Conservation (phyloP, 2,329 filamentous ascomycete genomes). For the Colletotrichum aenigma region DNA sequence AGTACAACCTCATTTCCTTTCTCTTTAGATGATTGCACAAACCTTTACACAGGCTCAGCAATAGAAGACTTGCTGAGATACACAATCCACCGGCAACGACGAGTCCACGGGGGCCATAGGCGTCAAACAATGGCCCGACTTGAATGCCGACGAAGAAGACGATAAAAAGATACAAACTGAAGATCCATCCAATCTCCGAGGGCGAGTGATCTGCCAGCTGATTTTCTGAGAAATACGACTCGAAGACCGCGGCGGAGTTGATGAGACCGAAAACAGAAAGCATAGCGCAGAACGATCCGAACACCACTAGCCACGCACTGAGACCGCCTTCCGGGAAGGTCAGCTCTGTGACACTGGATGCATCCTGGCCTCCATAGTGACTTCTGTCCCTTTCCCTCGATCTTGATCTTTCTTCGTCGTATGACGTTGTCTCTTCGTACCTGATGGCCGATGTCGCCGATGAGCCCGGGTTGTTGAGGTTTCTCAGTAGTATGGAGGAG, state of each 20-base stretch:
- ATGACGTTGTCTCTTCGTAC: background rate
- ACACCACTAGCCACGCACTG: slow-evolving; percentile 75
- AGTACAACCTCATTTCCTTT: no score
- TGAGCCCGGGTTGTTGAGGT: background rate
- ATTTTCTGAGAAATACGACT: slow-evolving; percentile 75
- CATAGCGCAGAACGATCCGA: slow-evolving; percentile 78
- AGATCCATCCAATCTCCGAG: slow-evolving; percentile 83
- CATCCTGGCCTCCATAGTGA: background rate
- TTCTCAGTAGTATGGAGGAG: background rate
- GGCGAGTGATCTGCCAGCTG: slow-evolving; percentile 72
- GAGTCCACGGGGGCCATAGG: slow-evolving; percentile 71
- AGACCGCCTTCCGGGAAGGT: slow-evolving; percentile 71
- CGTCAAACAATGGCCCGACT: slow-evolving; percentile 82
- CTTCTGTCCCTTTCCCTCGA: background rate
- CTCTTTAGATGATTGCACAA: slow-evolving; percentile 7
- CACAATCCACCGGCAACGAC: slow-evolving; percentile 67
- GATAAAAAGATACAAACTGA: slow-evolving; percentile 80
- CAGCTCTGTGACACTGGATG: background rate
- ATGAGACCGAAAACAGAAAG: slow-evolving; percentile 74
- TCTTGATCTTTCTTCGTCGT: background rate
- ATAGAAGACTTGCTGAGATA: slow-evolving; percentile 65
- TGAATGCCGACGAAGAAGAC: slow-evolving; percentile 84
- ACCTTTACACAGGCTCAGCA: slow-evolving; percentile 71
- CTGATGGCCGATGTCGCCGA: background rate
- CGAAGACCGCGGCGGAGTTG: slow-evolving; percentile 77